Base-by-base conservation (phyloP, 1,284 basidiomycete genomes). In the Neonothopanus nambi region DNA sequence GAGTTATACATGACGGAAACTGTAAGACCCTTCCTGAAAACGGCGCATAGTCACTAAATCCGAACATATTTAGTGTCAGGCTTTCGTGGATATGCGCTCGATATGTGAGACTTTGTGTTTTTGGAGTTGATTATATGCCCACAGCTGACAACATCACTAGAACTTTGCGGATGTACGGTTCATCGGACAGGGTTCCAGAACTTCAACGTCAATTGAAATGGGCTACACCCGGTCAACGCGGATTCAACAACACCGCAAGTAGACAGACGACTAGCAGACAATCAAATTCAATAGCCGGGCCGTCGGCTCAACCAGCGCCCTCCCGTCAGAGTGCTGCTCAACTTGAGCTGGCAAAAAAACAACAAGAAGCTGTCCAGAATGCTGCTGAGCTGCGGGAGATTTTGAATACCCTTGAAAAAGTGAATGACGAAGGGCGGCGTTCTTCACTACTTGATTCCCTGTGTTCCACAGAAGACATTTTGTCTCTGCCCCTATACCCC, bases 391-490 rank as follows among this genome's bases (percentile, higher is more conserved):
- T 93, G 23, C 76, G 69, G 40, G 71, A 81, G 51, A 84, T 90
- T 68, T 67, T 93, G 17, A 78, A 74, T 47, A 81, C 70, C 15
- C 72, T 93, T 8, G 88, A 89, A 65, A 89, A 85, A 65, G 86
- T 93, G 2, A 81, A 89, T 59, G 86, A 91, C 58, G 89, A 91
- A 63, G 77, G 76, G n/a, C 77, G 88, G 30, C 79, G 89, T n/a
- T 71, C 73, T 51, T 85, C 84, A 3, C 67, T 91, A 30, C 72
- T 91, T 2, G 89, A 91, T 64, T 78, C 76, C 1, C 65, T 91
- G 17, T 86, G 84, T 61, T 75, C 80, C n/a, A 76, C 74, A 0
- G 83, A 87, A 39, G 87, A 90, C 63, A 74, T 93, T 23, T 70
- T 93, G 43, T 78, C 76, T 41, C 67, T 91, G 44, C 88, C 89